Percentiles rank a stretch among this genome's conserved stretches.
Conservation (phyloP, 2,329 filamentous ascomycete species). For the Aspergillus vadensis region DNA sequence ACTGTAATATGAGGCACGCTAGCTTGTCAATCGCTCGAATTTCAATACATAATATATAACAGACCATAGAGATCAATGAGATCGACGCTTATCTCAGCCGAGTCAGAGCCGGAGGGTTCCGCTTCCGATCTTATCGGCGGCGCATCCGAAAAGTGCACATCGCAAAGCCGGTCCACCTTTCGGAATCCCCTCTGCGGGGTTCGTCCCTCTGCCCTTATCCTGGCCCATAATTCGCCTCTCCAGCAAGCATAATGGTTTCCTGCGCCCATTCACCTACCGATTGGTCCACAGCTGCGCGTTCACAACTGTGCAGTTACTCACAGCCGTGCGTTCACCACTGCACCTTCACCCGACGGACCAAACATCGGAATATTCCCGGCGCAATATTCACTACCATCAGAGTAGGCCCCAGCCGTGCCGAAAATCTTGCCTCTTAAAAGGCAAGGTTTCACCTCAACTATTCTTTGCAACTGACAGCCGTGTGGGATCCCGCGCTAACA, state of each 20-base stretch:
- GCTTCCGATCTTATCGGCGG: constrained; percentile 24
- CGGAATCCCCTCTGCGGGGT: background rate
- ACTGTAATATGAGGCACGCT: background rate
- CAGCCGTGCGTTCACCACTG: background rate
- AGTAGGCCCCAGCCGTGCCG: background rate
- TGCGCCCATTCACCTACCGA: constrained; percentile 7
- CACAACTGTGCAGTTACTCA: too few species aligned
- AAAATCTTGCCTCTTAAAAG: constrained; percentile 6
- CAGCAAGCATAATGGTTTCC: background rate
- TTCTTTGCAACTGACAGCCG: background rate
- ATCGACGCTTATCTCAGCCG: background rate
- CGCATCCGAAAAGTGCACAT: constrained; percentile 18
- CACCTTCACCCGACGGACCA: constrained; percentile 19
- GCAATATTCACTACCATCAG: constrained; percentile 3
- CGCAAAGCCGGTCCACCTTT: constrained; percentile 2
- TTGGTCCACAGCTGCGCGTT: constrained; percentile 6
- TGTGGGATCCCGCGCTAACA: too few species aligned
- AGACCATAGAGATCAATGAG: background rate
- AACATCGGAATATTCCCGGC: constrained; percentile 19
- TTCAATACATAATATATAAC: background rate
- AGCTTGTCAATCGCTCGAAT: background rate
- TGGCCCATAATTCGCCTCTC: constrained; percentile 9
- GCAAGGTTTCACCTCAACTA: constrained; percentile 9
- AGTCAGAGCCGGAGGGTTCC: constrained; percentile 1
- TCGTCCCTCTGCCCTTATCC: background rate